Conservation (phyloP, 495 filamentous ascomycete genomes). For the Aspergillus ellipticus region DNA sequence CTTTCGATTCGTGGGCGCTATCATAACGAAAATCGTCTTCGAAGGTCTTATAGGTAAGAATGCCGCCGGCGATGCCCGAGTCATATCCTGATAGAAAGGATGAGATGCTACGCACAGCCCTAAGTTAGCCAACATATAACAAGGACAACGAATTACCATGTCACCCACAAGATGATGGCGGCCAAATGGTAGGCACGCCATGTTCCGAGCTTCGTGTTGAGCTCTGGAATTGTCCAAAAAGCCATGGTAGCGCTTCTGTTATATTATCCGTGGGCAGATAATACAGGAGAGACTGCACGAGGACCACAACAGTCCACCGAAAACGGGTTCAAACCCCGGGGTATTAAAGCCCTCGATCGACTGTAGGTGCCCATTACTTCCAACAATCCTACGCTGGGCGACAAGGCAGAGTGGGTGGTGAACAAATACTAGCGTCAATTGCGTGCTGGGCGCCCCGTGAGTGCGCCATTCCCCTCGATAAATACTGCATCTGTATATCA, state of each 20-base stretch:
- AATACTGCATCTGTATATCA: neutral
- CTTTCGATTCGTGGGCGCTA: slow-evolving; percentile 23
- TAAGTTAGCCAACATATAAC: neutral
- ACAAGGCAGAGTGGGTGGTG: neutral
- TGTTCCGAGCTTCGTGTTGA: neutral
- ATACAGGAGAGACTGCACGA: neutral
- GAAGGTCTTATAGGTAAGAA: slow-evolving; percentile 36
- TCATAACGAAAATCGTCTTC: slow-evolving; percentile 29
- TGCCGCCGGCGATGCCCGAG: slow-evolving; percentile 33
- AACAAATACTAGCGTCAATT: neutral
- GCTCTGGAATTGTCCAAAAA: neutral
- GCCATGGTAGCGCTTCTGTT: neutral
- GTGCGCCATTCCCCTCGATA: neutral
- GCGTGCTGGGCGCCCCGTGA: neutral
- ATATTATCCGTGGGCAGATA: neutral
- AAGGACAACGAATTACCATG: neutral
- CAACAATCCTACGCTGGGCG: neutral
- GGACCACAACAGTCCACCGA: neutral
- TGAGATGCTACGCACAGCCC: neutral
- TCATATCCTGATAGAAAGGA: slow-evolving; percentile 39
- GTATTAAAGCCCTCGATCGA: neutral
- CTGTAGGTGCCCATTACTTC: neutral
- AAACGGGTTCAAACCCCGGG: neutral
- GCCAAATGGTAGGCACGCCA: neutral
- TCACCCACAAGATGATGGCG: neutral